A percentile compares a stretch with the other conserved stretches of the same genome.
Conservation (phyloP, 495 filamentous ascomycete species). For the Hypoxylon lienhwacheense region DNA sequence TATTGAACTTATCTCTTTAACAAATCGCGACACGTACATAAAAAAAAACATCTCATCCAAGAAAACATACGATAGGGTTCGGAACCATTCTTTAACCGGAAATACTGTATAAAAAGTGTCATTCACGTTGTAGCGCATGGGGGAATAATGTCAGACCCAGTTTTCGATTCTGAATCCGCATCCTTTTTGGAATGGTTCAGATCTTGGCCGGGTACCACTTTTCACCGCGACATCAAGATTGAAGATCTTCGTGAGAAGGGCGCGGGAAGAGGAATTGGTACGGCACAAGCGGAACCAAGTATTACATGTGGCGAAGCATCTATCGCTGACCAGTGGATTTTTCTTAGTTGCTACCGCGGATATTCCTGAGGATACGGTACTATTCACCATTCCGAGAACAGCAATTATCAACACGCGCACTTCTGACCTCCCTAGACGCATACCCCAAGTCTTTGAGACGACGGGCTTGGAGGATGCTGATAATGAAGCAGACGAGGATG, state of each 20-base stretch:
- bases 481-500: conserved; percentile 40
- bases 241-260: conserved; percentile 44
- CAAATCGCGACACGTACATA: background rate
- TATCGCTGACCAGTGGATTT: conserved; percentile 12
- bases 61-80: conserved; percentile 7
- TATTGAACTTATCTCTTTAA: conserved; percentile 9
- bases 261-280: conserved; percentile 52
- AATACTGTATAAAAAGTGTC: background rate
- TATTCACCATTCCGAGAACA: conserved; percentile 52
- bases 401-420: conserved; percentile 49
- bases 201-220: conserved; percentile 48
- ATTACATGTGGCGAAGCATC: background rate
- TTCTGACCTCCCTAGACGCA: conserved; percentile 40
- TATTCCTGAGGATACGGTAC: conserved; percentile 47
- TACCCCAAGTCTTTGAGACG: conserved; percentile 46
- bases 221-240: conserved; percentile 49
- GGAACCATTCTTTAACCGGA: background rate
- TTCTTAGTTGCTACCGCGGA: conserved; percentile 48
- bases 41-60: conserved; percentile 8
- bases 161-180: conserved; percentile 41
- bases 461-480: conserved; percentile 31
- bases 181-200: conserved; percentile 51
- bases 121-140: no score
- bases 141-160: conserved; percentile 30
- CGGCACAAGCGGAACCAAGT: conserved; percentile 13